Conservation (phyloP, 169 alveolate genomes). For the Cryptosporidium parvum region DNA sequence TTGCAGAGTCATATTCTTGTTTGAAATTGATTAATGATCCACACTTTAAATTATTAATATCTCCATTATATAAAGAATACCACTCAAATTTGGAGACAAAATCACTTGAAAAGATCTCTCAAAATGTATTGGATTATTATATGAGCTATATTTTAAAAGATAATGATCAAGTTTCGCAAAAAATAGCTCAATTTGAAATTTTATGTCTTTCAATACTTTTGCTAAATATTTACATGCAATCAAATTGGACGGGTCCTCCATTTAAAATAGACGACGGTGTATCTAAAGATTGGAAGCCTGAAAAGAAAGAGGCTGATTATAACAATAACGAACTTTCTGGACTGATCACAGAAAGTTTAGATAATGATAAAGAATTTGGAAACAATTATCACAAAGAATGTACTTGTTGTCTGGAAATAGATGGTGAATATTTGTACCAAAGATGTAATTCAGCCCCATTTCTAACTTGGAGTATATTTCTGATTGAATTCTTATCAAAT, state of each 20-base stretch:
- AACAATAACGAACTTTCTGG: not conserved
- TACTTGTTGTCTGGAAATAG: slow-evolving; percentile 20
- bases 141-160: slow-evolving; percentile 11
- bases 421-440: slow-evolving; percentile 59
- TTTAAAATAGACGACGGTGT: slow-evolving; percentile 15
- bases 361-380: not conserved
- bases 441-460: slow-evolving; percentile 30
- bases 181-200: slow-evolving; percentile 52
- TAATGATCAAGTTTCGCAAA: not conserved
- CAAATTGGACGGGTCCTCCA: slow-evolving; percentile 76
- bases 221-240: slow-evolving; percentile 55
- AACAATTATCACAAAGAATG: slow-evolving; percentile 28
- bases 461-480: slow-evolving; percentile 57
- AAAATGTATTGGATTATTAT: slow-evolving; percentile 34
- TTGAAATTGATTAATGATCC: not conserved
- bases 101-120: slow-evolving; percentile 12
- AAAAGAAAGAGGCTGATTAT: not conserved
- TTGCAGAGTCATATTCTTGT: slow-evolving; percentile 53
- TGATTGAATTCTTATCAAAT: slow-evolving; percentile 44
- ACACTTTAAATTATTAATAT: not conserved
- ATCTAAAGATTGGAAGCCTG: slow-evolving; percentile 20
- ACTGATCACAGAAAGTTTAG: not conserved
- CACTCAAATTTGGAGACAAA: slow-evolving; percentile 16
- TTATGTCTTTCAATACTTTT: slow-evolving; percentile 47
- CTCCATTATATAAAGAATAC: slow-evolving; percentile 27